These are phyloP conservation scores for Crithidia acanthocephali DNA, from an alignment of 208 protist genomes.

Conservation along the genomic window DNA sequence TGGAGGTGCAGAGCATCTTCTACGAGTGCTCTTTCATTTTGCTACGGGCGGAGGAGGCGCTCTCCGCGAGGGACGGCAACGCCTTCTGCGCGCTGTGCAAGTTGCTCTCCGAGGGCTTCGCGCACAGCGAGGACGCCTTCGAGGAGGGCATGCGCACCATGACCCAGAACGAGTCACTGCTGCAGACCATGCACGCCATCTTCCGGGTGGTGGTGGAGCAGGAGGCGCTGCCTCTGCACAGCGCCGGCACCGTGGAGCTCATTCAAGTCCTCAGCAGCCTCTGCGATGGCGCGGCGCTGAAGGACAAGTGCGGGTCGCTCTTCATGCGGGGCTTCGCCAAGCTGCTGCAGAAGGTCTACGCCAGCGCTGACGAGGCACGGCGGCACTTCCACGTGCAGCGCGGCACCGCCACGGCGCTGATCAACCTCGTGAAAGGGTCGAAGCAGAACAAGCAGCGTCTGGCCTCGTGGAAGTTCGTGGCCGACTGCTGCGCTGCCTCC, in stretches of 20 bases:
- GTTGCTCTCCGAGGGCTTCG: conserved; percentile 83
- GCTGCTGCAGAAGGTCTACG: conserved; percentile 70
- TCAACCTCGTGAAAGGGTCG: conserved; percentile 92
- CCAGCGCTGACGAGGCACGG: conserved; percentile 47
- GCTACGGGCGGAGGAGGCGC: conserved; percentile 83
- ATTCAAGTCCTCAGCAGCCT: conserved; percentile 82
- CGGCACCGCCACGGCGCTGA: conserved; percentile 78
- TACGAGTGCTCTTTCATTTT: conserved; percentile 79
- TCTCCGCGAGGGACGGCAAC: conserved; percentile 63
- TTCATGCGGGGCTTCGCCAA: conserved; percentile 76
- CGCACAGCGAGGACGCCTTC: conserved; percentile 71
- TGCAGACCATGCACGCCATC: conserved; percentile 75
- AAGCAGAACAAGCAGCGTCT: conserved; percentile 86
- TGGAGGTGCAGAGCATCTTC: conserved; percentile 85
- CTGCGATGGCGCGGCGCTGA: conserved; percentile 81
- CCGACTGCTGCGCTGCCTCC: conserved; percentile 59
- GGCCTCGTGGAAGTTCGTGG: conserved; percentile 79
- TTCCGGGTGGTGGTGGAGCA: conserved; percentile 70
- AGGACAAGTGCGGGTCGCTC: conserved; percentile 71
- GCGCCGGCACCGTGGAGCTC: conserved; percentile 74
- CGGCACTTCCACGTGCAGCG: conserved; percentile 74
- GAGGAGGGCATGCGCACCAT: conserved; percentile 79
- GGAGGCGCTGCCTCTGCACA: conserved; percentile 65
- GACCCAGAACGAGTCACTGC: conserved; percentile 49
- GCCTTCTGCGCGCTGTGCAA: conserved; percentile 85